These are phyloP conservation scores for Macadamia integrifolia DNA, from an alignment of 164 flowering plant species.

Conservation along the genomic window DNA sequence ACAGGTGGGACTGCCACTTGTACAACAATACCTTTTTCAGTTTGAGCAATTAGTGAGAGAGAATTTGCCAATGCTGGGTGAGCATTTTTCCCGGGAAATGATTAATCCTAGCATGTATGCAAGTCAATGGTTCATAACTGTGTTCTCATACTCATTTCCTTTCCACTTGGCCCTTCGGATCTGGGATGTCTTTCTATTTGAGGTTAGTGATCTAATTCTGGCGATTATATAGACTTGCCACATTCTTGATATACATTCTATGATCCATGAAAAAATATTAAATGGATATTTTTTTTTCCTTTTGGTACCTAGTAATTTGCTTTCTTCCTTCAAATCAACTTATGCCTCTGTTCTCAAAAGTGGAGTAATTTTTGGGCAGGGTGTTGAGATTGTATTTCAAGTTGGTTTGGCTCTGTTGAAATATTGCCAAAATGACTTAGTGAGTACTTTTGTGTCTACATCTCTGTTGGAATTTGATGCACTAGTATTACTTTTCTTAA, in stretches of 20 bases:
- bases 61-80: slow-evolving; percentile 84
- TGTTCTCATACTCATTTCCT: slow-evolving; percentile 97
- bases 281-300: not conserved
- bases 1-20: slow-evolving; percentile 93
- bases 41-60: slow-evolving; percentile 80
- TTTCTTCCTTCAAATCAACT: not conserved
- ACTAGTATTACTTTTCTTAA: not conserved
- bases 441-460: slow-evolving; percentile 24
- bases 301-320: no score
- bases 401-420: slow-evolving; percentile 92
- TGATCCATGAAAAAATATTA: not conserved
- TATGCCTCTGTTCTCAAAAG: slow-evolving; percentile 1
- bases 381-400: slow-evolving; percentile 85
- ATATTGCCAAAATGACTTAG: slow-evolving; percentile 87
- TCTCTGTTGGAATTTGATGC: slow-evolving; percentile 1
- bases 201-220: slow-evolving; percentile 45
- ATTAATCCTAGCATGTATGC: slow-evolving; percentile 99
- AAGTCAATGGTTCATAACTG: slow-evolving; percentile 99
- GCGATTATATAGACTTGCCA: not conserved
- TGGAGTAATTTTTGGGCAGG: slow-evolving; percentile 37
- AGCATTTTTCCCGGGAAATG: slow-evolving; percentile 79
- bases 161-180: slow-evolving; percentile 94
- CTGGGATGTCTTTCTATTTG: slow-evolving; percentile 95
- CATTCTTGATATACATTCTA: not conserved
- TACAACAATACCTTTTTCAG: slow-evolving; percentile 90